Percentiles rank a stretch among this genome's conserved stretches.
Conservation (phyloP, 768 basidiomycete species). For the Trametes sanguinea region DNA sequence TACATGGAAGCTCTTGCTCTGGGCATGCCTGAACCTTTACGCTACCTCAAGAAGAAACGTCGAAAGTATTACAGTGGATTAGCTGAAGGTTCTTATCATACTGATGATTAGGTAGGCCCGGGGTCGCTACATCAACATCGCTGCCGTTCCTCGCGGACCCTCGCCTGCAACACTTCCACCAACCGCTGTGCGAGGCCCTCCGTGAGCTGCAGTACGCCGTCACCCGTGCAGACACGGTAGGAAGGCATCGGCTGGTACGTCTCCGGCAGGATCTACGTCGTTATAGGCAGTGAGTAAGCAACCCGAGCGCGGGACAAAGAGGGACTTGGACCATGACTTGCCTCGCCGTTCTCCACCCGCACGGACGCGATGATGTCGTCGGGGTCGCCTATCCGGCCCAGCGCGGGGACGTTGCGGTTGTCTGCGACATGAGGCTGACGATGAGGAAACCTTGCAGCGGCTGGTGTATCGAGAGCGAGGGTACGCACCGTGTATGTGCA, state of each 20-base stretch:
- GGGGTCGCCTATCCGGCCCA: conserved; percentile 77
- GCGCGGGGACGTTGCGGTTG: conserved; percentile 69
- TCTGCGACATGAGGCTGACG: conserved; percentile 43
- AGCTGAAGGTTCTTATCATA: too few relatives aligned
- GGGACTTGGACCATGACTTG: conserved; percentile 30
- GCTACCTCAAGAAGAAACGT: too few relatives aligned
- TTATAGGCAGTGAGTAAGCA: background rate
- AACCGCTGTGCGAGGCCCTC: conserved; percentile 61
- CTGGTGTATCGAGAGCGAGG: background rate
- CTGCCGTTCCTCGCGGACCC: conserved; percentile 12
- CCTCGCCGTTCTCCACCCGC: conserved; percentile 68
- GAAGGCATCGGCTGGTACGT: conserved; percentile 86
- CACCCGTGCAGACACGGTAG: conserved; percentile 76
- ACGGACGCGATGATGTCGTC: conserved; percentile 85
- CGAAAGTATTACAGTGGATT: too few relatives aligned
- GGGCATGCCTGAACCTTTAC: too few relatives aligned
- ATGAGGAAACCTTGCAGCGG: background rate
- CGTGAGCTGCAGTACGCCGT: conserved; percentile 70
- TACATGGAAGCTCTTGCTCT: too few relatives aligned
- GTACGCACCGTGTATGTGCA: conserved; percentile 70
- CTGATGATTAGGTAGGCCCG: too few relatives aligned
- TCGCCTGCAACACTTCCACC: conserved; percentile 38
- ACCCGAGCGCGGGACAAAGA: background rate
- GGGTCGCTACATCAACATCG: background rate
- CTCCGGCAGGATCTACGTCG: conserved; percentile 56